phyloP scores from a whole-genome alignment of 2,329 filamentous ascomycete genomes.

The Pseudogymnoascus sp. region DNA sequence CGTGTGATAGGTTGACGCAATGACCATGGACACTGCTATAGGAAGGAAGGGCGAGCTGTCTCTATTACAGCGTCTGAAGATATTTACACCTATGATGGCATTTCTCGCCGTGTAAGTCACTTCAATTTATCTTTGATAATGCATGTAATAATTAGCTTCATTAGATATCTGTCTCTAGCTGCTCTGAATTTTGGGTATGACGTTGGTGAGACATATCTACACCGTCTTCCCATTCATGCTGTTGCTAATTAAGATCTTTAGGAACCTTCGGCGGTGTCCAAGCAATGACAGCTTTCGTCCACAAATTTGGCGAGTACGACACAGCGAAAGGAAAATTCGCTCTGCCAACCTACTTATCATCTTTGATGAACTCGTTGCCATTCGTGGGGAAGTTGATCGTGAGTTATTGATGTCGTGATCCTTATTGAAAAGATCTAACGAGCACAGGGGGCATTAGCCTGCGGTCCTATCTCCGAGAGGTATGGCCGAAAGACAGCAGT shows the following conservation, averaged over 20 bases:
- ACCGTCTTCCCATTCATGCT: not conserved
- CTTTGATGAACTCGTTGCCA: conserved; percentile 3
- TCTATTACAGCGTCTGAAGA: not conserved
- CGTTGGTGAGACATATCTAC: not conserved
- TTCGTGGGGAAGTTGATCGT: conserved; percentile 5
- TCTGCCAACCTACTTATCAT: conserved; percentile 6
- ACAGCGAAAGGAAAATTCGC: not conserved
- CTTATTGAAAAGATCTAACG: not conserved
- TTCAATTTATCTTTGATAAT: not conserved
- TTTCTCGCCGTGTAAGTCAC: conserved; percentile 1
- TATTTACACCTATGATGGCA: not conserved
- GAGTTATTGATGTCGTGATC: not conserved
- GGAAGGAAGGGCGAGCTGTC: not conserved
- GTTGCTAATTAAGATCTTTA: not conserved
- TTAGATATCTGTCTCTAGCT: not conserved
- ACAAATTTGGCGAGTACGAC: conserved; percentile 5
- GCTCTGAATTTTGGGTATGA: conserved; percentile 9
- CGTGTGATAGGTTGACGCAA: not conserved
- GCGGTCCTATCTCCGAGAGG: conserved; percentile 21
- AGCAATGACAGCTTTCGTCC: not conserved
- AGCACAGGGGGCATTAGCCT: conserved; percentile 11
- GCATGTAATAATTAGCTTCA: not conserved
- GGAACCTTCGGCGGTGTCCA: not conserved
- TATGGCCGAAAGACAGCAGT: conserved; percentile 24
- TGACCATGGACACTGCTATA: not conserved